Evolutionary conservation across 75 land plant species (phyloP), one percentile per base, ranked within the genome.

Genomic region (Isoetes taiwanensis): DNA sequence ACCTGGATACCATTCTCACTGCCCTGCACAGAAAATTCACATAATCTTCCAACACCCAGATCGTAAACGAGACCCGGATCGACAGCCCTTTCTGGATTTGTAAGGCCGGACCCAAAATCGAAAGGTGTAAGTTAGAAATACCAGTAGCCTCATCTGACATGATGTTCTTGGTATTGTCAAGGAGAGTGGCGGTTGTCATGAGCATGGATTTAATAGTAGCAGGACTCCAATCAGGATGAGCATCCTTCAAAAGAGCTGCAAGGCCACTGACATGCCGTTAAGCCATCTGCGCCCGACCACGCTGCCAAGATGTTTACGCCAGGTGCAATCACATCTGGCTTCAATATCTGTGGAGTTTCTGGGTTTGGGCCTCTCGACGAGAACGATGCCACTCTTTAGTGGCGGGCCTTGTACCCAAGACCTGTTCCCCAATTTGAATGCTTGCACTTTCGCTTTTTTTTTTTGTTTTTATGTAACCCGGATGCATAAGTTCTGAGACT

Each of bases 41-140:
- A 23, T 46, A 46, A 46, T 46, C 50, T 23, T 46, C 50, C 50
- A n/a, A 6, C n/a, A 14, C 16, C 50, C 50, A 46, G 50, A 19
- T 46, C 50, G 50, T 46, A 46, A n/a, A 46, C 50, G 12, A 46
- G 50, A 6, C 50, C 50, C 6, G 50, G 50, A 46, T 46, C 50
- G 21, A 46, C 23, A n/a, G 50, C 50, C 50, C 8, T 6, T 23
- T 46, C 50, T 16, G 50, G 50, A 23, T 46, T 46, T 16, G 25
- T 23, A 5, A 46, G 50, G 8, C 50, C 50, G 12, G 50, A 46
- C n/a, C 50, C 50, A 19, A 46, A 46, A 23, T 46, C 50, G 25
- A 46, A 46, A 19, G 50, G 50, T 4, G 50, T 46, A 6, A 23
- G 25, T 4, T 19, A 19, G 50, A n/a, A n/a, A 19, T 46, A n/a